Base-by-base conservation (phyloP, 352 stramenopile genomes). In the Globisporangium rhizosaccharum region DNA sequence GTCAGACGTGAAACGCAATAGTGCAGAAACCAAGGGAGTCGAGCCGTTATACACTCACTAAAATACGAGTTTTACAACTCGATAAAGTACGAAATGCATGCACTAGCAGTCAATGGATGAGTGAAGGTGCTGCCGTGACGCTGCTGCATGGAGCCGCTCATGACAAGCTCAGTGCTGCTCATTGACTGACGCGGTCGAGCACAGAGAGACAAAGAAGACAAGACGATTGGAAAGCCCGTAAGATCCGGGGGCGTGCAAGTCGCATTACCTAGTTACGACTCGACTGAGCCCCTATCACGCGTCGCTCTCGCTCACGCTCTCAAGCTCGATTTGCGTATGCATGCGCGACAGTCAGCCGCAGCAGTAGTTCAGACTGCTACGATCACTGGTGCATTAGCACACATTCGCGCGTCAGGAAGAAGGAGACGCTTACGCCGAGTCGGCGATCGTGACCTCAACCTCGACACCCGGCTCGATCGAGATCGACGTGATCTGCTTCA, bases 401-500 rank as follows among this genome's bases (percentile, higher is more conserved):
- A 14, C 25, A 17, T 36, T 15, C 14, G 23, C 51, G 11, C 28
- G n/a, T 11, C 12, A 23, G 8, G 42, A 47, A 17, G 10, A n/a
- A 20, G 37, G 5, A 14, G 41, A 54, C 63, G 56, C 70, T 90
- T 90, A 94, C 51, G 79, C 80, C 48, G 84, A 92, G 84, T 98
- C 92, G 62, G 94, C 93, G 79, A 98, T 98, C 62, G 90, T 98
- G 62, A 99, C 96, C 80, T 99, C 96, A 70, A 99, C 94, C 76
- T 99, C 96, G 54, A 99, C 97, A 92, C 97, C 97, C 65, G 97
- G 93, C 79, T 99, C 97, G 71, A 99, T 99, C 62, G 85, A 96
- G 85, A 99, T 99, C 66, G 90, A 98, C 58, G 97, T 99, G 78
- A 99, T 98, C 83, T 99, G 92, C 94, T 99, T 99, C 61, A 99